phyloP scores from a whole-genome alignment of 2,329 filamentous ascomycete species.

The Beauveria australis region DNA sequence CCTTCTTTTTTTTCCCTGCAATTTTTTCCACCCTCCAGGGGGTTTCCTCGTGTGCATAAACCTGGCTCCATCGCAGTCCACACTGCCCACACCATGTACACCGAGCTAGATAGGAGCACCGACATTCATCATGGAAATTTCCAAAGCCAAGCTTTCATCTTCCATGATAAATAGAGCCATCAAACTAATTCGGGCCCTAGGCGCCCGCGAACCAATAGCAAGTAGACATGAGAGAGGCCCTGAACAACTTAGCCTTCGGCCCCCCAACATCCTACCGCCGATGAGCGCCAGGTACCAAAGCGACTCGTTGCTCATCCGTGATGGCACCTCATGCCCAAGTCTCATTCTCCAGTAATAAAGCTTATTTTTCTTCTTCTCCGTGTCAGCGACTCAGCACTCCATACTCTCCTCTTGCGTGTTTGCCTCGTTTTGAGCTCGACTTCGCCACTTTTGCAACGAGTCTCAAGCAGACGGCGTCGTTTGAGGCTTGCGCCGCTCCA shows the following conservation, averaged over 20 bases:
- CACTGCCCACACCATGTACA: not conserved
- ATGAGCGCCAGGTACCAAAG: not conserved
- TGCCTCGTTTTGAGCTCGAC: not conserved
- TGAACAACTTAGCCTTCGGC: not conserved
- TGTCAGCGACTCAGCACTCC: not conserved
- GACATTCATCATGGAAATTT: not conserved
- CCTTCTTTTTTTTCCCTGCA: not conserved
- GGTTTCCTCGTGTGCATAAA: not conserved
- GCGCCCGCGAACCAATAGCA: not conserved
- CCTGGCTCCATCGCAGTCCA: not conserved
- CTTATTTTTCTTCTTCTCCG: not conserved
- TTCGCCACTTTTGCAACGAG: slow-evolving; percentile 5
- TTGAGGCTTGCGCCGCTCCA: slow-evolving; percentile 6
- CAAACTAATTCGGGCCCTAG: not conserved
- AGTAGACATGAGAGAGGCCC: not conserved
- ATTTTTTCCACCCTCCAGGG: not conserved
- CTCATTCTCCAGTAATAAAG: not conserved
- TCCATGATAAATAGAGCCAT: not conserved
- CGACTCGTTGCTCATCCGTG: too few relatives aligned
- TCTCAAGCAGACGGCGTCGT: not conserved
- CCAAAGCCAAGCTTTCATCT: not conserved
- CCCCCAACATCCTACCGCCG: not conserved
- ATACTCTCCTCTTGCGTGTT: not conserved
- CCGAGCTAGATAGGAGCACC: not conserved
- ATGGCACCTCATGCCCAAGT: not conserved